These are phyloP conservation scores for Hypoxylon rickii DNA, from an alignment of 495 filamentous ascomycete genomes.

Conservation along the genomic window DNA sequence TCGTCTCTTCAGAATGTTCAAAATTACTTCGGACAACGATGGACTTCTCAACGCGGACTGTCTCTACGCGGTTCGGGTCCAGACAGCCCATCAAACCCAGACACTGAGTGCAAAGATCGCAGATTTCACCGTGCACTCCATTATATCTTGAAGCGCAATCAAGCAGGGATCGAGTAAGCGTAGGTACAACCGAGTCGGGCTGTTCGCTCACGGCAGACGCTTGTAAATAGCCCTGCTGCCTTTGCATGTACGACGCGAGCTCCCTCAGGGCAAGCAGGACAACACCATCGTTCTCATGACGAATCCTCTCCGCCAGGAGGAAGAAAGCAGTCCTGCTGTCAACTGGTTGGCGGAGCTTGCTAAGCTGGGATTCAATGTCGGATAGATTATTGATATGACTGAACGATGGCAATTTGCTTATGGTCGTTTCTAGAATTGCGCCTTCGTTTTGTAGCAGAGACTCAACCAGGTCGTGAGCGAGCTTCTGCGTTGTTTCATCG, in stretches of 20 bases:
- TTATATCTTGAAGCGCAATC: slow-evolving; percentile 83
- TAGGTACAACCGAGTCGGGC: slow-evolving; percentile 72
- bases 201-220: slow-evolving; percentile 82
- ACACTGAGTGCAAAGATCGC: slow-evolving; percentile 74
- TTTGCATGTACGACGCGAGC: slow-evolving; percentile 69
- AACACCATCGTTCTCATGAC: slow-evolving; percentile 82
- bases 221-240: slow-evolving; percentile 81
- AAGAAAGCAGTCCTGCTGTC: slow-evolving; percentile 64
- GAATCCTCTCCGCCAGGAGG: slow-evolving; percentile 71
- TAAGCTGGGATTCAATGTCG: slow-evolving; percentile 65
- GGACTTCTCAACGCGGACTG: slow-evolving; percentile 71
- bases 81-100: slow-evolving; percentile 88
- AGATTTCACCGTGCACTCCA: slow-evolving; percentile 65
- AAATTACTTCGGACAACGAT: slow-evolving; percentile 89
- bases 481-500: slow-evolving; percentile 59
- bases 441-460: slow-evolving; percentile 66
- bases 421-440: slow-evolving; percentile 62
- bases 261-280: slow-evolving; percentile 79
- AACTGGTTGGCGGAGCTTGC: slow-evolving; percentile 60
- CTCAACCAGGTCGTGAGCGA: slow-evolving; percentile 63
- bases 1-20: slow-evolving; percentile 72
- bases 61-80: slow-evolving; percentile 87
- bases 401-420: slow-evolving; percentile 78
- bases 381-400: slow-evolving; percentile 70
- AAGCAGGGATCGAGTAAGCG: slow-evolving; percentile 74